Evolutionary conservation across 352 stramenopile genomes (phyloP), one percentile per base, ranked within the genome.

Genomic region (Blastocystis sp.): DNA sequence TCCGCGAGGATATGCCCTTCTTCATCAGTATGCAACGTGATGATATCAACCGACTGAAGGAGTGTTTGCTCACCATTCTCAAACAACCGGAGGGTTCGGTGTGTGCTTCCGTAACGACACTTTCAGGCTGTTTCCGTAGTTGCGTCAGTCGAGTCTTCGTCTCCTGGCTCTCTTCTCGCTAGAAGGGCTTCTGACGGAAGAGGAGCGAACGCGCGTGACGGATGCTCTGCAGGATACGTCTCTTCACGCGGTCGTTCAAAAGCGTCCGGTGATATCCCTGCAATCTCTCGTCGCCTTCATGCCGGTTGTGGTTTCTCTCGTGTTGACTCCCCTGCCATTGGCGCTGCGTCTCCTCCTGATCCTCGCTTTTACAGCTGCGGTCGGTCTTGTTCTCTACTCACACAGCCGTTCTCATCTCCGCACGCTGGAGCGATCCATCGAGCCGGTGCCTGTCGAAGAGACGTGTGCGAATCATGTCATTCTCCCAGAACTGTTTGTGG

Each of bases 61-160:
- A 64, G 44, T 81, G 63, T 29, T 21, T 81, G 44, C 63, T 81
- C 42, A 27, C 40, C 6, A 81, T 81, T 65, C 29, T 81, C 8
- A n/a, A 64, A 27, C 69, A 81, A 24, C 16, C 34, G 8, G 14
- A 11, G 18, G 36, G 8, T 27, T 27, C 51, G 36, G 44, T 81
- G 4, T 81, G 69, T 46, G 14, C 61, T 27, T 72, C 27, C 42
- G 44, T 63, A 81, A 29, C 29, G 34, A 16, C 32, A 27, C 29
- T 27, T 51, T 75, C 24, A 21, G 44, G 61, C 0, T 48, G 16
- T 11, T 29, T 64, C 14, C 29, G 24, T 53, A 81, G 69, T 64
- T 81, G 46, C 21, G 2, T 7, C 4, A 63, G 9, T 65, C 69
- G 2, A 40, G 40, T 64, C 18, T 81, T 7, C 27, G 48, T 63